Percentiles rank a stretch among this genome's conserved stretches.
These are phyloP conservation scores for Papiliotrema terrestris DNA, from an alignment of 1,284 basidiomycete genomes.

Conservation along the genomic window DNA sequence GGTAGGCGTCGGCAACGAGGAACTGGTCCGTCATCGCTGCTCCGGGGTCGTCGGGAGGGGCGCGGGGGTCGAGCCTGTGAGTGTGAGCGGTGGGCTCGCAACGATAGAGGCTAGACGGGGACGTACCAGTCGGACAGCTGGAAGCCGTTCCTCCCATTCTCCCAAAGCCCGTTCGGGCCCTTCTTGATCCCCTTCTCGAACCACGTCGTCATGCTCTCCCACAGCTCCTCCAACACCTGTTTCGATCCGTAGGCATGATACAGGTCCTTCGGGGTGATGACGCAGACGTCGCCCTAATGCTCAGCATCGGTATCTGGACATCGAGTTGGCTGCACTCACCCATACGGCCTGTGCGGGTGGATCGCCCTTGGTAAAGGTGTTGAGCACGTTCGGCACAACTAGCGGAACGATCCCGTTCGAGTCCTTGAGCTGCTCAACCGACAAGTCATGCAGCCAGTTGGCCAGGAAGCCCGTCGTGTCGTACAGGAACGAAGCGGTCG, in stretches of 20 bases:
- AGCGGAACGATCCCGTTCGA: conserved; percentile 21
- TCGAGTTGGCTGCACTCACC: conserved; percentile 1
- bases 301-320: not conserved
- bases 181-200: conserved; percentile 27
- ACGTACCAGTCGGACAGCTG: conserved; percentile 34
- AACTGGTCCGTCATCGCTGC: conserved; percentile 12
- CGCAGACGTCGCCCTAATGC: conserved; percentile 28
- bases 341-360: conserved; percentile 14
- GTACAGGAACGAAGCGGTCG: conserved; percentile 30
- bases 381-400: conserved; percentile 29
- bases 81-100: not conserved
- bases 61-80: conserved; percentile 26
- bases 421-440: conserved; percentile 29
- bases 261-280: conserved; percentile 26
- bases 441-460: conserved; percentile 32
- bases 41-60: conserved; percentile 27
- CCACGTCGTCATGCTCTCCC: conserved; percentile 28
- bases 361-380: not conserved
- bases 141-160: conserved; percentile 6
- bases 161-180: conserved; percentile 20
- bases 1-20: conserved; percentile 14
- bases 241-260: conserved; percentile 22
- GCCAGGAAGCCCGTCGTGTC: conserved; percentile 23
- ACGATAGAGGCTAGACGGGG: not conserved
- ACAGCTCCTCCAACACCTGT: conserved; percentile 19